Evolutionary conservation across 75 land plant genomes (phyloP).

Genomic region (Larix kaempferi): DNA sequence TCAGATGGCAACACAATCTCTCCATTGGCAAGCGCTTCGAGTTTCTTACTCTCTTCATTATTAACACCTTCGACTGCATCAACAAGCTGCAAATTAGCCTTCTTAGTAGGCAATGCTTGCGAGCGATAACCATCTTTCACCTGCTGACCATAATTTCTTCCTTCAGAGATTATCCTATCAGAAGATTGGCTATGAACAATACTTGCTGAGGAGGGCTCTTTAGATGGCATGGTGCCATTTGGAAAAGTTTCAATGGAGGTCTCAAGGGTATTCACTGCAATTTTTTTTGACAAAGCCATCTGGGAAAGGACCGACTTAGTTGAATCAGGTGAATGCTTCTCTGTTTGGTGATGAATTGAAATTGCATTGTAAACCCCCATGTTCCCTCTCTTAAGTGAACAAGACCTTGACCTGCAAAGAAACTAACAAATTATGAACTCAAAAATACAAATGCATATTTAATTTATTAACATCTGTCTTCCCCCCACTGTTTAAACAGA

Average conservation of each 20-base stretch:
- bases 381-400: constrained; percentile 22
- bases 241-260: background rate
- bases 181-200: background rate
- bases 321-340: constrained; percentile 26
- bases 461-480: background rate
- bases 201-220: background rate
- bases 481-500: no score
- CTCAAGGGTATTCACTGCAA: background rate
- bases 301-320: constrained; percentile 4
- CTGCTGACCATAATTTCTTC: background rate
- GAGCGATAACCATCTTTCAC: background rate
- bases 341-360: constrained; percentile 25
- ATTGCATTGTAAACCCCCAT: constrained; percentile 12
- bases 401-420: constrained; percentile 35
- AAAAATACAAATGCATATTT: background rate
- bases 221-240: background rate
- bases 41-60: constrained; percentile 15
- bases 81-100: background rate
- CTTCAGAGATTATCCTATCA: background rate
- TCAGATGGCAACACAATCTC: constrained; percentile 18
- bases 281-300: background rate
- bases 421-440: background rate
- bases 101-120: background rate
- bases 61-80: constrained; percentile 10
- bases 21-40: constrained; percentile 4